Conservation (phyloP, 208 protist genomes). For the Plasmodiophora brassicae region DNA sequence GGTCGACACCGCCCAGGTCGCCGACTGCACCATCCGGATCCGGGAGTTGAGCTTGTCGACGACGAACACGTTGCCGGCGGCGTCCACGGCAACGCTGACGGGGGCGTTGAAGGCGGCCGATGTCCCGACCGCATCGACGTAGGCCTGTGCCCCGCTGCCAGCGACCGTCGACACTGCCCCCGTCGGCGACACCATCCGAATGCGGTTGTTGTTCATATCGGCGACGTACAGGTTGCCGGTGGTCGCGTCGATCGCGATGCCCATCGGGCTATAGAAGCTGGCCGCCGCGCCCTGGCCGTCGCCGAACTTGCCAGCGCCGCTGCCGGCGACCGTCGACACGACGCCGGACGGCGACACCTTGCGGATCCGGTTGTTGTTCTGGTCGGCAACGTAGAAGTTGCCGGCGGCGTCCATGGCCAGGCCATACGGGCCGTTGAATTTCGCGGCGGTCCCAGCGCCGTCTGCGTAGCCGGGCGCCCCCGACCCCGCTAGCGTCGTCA, state of each 20-base stretch:
- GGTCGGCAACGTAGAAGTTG: not conserved
- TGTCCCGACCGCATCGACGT: not conserved
- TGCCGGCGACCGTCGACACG: not conserved
- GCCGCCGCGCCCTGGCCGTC: not conserved
- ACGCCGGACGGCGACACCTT: not conserved
- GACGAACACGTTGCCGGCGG: no score
- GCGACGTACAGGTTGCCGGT: slow-evolving; percentile 31
- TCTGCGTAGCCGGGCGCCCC: not conserved
- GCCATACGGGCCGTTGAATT: not conserved
- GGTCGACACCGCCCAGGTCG: not conserved
- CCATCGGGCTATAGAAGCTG: not conserved
- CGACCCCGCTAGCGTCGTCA: slow-evolving; percentile 15
- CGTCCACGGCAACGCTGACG: not conserved
- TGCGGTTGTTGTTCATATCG: slow-evolving; percentile 2
- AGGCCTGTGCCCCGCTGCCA: not conserved
- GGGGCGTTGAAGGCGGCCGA: slow-evolving; percentile 28
- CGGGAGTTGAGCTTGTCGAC: slow-evolving; percentile 34
- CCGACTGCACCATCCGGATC: no score
- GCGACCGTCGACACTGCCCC: not conserved
- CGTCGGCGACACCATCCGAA: slow-evolving; percentile 23
- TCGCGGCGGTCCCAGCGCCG: not conserved
- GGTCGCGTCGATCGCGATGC: not conserved
- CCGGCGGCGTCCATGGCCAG: slow-evolving; percentile 20
- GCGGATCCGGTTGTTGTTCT: not conserved
- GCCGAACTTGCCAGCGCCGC: not conserved